Percentiles rank a stretch among this genome's conserved stretches.
Conservation (phyloP, 2,329 filamentous ascomycete species). For the Fusarium brevicatenulatum region DNA sequence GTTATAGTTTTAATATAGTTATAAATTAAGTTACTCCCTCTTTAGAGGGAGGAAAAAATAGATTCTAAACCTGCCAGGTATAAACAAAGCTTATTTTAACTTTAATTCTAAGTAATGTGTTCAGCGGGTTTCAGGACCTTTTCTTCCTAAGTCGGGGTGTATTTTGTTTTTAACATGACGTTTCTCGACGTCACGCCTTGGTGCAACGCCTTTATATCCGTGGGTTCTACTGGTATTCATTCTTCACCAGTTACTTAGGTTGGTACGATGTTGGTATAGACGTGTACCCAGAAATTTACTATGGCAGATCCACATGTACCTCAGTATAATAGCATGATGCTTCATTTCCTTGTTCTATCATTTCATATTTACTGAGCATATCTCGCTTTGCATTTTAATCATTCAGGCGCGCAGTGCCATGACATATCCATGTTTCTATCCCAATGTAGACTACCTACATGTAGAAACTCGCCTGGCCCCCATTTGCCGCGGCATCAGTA, state of each 20-base stretch:
- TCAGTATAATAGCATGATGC: not conserved
- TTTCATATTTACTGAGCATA: not conserved
- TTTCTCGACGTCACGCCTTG: not conserved
- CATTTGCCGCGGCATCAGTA: conserved; percentile 11
- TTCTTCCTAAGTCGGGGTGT: too few species aligned
- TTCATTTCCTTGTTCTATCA: not conserved
- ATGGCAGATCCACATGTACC: not conserved
- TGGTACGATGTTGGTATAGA: not conserved
- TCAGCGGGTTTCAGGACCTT: not conserved
- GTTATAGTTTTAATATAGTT: too few species aligned
- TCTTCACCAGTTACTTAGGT: not conserved
- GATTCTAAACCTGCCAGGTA: not conserved
- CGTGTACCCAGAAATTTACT: not conserved
- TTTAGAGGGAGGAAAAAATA: too few species aligned
- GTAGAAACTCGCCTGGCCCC: not conserved
- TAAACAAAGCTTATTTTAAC: conserved; percentile 23
- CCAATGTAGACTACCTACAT: not conserved
- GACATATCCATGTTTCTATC: not conserved
- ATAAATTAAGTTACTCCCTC: too few species aligned
- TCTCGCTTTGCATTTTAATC: not conserved
- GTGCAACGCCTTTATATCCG: not conserved
- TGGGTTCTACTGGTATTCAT: not conserved
- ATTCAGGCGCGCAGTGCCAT: not conserved
- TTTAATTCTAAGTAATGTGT: not conserved
- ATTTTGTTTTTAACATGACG: not conserved